phyloP scores from a whole-genome alignment of 176 grass and related monocot species.

The Hyparrhenia diplandra region DNA sequence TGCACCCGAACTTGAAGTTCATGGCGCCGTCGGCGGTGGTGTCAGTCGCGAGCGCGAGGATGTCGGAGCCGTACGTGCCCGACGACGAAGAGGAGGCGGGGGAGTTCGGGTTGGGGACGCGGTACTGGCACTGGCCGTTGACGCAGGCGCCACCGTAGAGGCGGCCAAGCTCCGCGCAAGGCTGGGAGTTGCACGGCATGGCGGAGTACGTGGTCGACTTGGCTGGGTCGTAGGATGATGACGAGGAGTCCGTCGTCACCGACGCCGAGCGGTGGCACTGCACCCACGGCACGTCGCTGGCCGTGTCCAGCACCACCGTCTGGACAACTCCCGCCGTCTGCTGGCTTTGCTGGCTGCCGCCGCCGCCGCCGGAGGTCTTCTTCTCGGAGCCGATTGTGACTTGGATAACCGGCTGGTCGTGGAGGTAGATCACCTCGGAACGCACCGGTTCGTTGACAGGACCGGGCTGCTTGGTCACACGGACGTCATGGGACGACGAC shows the following conservation, averaged over 20 bases:
- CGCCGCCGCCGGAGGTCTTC: no score
- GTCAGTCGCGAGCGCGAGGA: neutral
- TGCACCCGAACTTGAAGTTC: constrained; percentile 51
- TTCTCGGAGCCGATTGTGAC: neutral
- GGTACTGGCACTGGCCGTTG: neutral
- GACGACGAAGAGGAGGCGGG: neutral
- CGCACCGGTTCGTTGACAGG: neutral
- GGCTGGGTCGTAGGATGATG: neutral
- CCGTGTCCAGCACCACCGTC: constrained; percentile 1
- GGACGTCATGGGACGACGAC: neutral
- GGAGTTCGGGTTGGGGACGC: neutral
- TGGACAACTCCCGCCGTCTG: neutral
- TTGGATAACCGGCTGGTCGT: neutral
- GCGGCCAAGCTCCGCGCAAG: neutral
- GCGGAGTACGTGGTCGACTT: neutral
- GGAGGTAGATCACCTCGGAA: neutral
- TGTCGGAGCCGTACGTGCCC: neutral
- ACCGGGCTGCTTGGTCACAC: neutral
- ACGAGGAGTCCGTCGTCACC: neutral
- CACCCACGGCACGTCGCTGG: constrained; percentile 3
- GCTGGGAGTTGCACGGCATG: neutral
- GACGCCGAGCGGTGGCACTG: neutral
- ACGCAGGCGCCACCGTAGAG: neutral
- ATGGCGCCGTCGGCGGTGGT: constrained; percentile 2
- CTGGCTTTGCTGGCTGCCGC: neutral